Percentiles rank a stretch among this genome's conserved stretches.
phyloP scores from a whole-genome alignment of 1,284 basidiomycete genomes.

The Kwoniella shivajii region DNA sequence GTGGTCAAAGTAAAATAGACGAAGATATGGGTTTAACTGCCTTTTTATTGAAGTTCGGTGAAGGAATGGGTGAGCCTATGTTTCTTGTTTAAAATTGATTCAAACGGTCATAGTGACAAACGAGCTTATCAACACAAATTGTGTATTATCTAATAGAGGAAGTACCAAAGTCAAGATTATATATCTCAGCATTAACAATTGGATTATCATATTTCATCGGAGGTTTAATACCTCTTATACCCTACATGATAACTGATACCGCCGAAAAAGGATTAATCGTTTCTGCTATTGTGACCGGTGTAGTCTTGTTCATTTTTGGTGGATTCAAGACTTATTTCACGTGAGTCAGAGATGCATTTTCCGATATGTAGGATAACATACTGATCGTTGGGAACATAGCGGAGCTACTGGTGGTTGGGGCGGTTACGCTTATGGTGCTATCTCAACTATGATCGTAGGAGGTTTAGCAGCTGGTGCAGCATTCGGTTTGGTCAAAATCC shows the following conservation, averaged over 20 bases:
- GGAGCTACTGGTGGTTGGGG: slow-evolving; percentile 65
- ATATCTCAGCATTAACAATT: slow-evolving; percentile 88
- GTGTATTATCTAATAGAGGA: slow-evolving; percentile 70
- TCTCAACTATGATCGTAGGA: slow-evolving; percentile 86
- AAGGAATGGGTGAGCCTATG: slow-evolving; percentile 68
- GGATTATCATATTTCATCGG: slow-evolving; percentile 77
- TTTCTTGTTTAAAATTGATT: background rate
- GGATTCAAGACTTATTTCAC: slow-evolving; percentile 86
- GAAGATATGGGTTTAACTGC: slow-evolving; percentile 82
- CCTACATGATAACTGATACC: slow-evolving; percentile 80
- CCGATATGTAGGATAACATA: no score
- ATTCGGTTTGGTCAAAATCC: slow-evolving; percentile 75
- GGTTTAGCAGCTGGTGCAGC: slow-evolving; percentile 83
- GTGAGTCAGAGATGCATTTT: slow-evolving; percentile 27
- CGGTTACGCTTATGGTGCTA: slow-evolving; percentile 78
- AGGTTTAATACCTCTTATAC: slow-evolving; percentile 82
- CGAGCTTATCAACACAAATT: background rate
- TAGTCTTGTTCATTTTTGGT: slow-evolving; percentile 86
- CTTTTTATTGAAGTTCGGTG: slow-evolving; percentile 90
- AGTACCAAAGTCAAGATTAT: slow-evolving; percentile 67
- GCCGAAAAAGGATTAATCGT: slow-evolving; percentile 54
- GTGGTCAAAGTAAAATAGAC: slow-evolving; percentile 61
- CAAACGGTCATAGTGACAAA: no score
- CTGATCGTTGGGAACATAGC: no score
- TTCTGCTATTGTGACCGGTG: slow-evolving; percentile 66